Percentiles rank a stretch among this genome's conserved stretches.
Evolutionary conservation across 2,329 filamentous ascomycete species (phyloP).

Genomic region (Acrocalymma vagum): DNA sequence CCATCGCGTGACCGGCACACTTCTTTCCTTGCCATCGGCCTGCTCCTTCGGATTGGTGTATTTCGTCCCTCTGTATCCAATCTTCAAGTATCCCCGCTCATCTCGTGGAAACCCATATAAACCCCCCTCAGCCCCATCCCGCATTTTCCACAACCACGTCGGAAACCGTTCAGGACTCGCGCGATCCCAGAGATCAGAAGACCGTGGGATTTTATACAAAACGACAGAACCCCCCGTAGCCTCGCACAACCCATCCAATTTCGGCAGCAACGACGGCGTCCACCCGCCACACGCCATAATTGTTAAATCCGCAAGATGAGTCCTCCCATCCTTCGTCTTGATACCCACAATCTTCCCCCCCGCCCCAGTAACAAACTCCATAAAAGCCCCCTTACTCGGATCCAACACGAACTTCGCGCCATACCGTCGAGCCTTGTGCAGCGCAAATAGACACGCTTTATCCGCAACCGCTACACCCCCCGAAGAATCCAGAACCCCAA

Average conservation of each 20-base stretch:
- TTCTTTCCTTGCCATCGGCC: slow-evolving; percentile 48
- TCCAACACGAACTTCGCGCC: too few species aligned
- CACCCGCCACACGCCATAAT: slow-evolving; percentile 56
- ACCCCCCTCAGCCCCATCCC: slow-evolving; percentile 45
- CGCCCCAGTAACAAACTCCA: too few species aligned
- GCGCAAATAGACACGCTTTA: too few species aligned
- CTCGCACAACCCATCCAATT: slow-evolving; percentile 54
- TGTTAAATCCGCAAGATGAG: slow-evolving; percentile 42
- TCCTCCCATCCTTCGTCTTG: slow-evolving; percentile 46
- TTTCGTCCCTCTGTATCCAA: slow-evolving; percentile 62
- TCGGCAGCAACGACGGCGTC: slow-evolving; percentile 54
- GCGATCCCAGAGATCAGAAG: slow-evolving; percentile 46
- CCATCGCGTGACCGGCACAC: slow-evolving; percentile 53
- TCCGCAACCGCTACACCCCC: too few species aligned
- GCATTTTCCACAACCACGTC: slow-evolving; percentile 49
- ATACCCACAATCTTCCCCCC: slow-evolving; percentile 49
- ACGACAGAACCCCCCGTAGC: slow-evolving; percentile 59
- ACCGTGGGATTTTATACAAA: slow-evolving; percentile 53
- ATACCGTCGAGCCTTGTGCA: too few species aligned
- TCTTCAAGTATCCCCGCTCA: slow-evolving; percentile 56
- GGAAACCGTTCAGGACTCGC: slow-evolving; percentile 57
- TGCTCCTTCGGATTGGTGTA: slow-evolving; percentile 51
- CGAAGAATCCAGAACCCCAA: too few species aligned
- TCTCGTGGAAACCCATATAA: slow-evolving; percentile 60
- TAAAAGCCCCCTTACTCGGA: too few species aligned